These are phyloP conservation scores for Periconia macrospinosa DNA, from an alignment of 2,329 filamentous ascomycete species.

Conservation along the genomic window DNA sequence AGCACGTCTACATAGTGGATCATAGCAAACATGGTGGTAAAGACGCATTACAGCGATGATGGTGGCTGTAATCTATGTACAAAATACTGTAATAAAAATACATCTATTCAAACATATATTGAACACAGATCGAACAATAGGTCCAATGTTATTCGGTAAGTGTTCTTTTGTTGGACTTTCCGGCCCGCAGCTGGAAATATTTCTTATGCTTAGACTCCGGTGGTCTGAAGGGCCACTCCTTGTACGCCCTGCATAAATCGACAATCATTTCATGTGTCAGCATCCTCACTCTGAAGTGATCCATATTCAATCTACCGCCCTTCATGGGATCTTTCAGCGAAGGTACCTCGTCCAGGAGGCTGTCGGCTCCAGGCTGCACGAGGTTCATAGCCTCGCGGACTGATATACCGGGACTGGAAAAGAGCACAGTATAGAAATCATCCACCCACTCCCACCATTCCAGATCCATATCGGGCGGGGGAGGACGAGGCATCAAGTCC, in stretches of 20 bases:
- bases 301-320: constrained; percentile 35
- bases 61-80: neutral
- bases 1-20: neutral
- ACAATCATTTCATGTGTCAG: constrained; percentile 38
- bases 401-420: neutral
- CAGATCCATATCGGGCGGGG: constrained; percentile 6
- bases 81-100: neutral
- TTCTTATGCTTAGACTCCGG: constrained; percentile 23
- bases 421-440: constrained; percentile 31
- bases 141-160: neutral
- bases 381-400: constrained; percentile 27
- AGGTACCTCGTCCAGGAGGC: constrained; percentile 30
- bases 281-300: constrained; percentile 31
- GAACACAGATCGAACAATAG: neutral
- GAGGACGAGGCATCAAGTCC: constrained; percentile 64
- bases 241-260: constrained; percentile 32
- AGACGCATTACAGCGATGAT: neutral
- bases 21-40: neutral
- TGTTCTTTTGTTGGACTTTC: neutral
- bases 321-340: constrained; percentile 31
- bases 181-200: constrained; percentile 22
- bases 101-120: neutral
- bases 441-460: constrained; percentile 28
- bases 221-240: constrained; percentile 38
- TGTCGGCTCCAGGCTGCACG: constrained; percentile 30